A percentile compares a stretch with the other conserved stretches of the same genome.
These are phyloP conservation scores for Clonostachys solani DNA, from an alignment of 2,329 filamentous ascomycete species.

Conservation along the genomic window DNA sequence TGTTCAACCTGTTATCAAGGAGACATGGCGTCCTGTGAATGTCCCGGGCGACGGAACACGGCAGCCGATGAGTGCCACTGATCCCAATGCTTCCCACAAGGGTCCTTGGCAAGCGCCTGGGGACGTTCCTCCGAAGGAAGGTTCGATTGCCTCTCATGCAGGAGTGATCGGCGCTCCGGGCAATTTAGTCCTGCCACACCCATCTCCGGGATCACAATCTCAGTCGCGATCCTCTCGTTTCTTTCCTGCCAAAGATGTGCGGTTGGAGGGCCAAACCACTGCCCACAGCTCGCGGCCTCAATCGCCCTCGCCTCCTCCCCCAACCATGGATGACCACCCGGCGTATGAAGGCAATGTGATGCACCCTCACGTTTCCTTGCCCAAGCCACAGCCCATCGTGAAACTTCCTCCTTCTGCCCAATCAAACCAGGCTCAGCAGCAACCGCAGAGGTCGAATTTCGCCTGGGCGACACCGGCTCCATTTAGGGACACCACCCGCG, in stretches of 20 bases:
- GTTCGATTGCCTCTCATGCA: slow-evolving; percentile 9
- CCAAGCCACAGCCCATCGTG: slow-evolving; percentile 69
- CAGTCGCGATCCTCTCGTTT: slow-evolving; percentile 54
- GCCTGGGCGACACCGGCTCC: slow-evolving; percentile 20
- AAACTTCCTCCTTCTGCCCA: slow-evolving; percentile 63
- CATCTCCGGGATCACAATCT: slow-evolving; percentile 28
- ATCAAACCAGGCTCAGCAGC: no score
- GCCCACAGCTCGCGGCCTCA: slow-evolving; percentile 36
- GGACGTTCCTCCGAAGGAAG: slow-evolving; percentile 12
- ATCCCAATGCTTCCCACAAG: slow-evolving; percentile 17
- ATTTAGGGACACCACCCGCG: slow-evolving; percentile 20
- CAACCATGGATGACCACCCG: slow-evolving; percentile 65
- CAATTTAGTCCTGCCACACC: slow-evolving; percentile 17
- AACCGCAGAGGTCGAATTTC: not conserved
- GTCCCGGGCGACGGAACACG: slow-evolving; percentile 28
- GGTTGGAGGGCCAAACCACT: slow-evolving; percentile 28
- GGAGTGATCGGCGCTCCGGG: slow-evolving; percentile 19
- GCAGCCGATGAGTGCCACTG: slow-evolving; percentile 13
- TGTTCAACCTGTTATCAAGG: slow-evolving; percentile 42
- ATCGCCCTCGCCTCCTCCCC: slow-evolving; percentile 69
- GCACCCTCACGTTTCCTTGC: slow-evolving; percentile 66
- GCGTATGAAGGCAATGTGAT: slow-evolving; percentile 63
- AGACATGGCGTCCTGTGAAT: slow-evolving; percentile 47
- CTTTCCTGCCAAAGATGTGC: slow-evolving; percentile 52
- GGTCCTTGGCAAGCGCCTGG: slow-evolving; percentile 22